Evolutionary conservation across 768 basidiomycete genomes (phyloP), one percentile per base, ranked within the genome.

Genomic region (Lactarius evosmus): DNA sequence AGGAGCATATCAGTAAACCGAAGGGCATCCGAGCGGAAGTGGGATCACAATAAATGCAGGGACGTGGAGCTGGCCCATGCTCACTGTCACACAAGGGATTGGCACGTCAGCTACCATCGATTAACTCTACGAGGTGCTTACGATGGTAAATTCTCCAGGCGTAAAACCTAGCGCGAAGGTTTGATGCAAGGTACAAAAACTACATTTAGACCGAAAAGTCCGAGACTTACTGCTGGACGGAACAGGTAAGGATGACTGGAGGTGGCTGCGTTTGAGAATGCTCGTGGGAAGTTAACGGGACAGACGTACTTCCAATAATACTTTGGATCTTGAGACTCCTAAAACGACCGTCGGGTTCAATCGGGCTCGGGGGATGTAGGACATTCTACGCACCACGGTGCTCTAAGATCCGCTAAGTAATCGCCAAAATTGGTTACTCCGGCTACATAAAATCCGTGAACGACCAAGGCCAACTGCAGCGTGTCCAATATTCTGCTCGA

Each of bases 91-190:
- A 17, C 25, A 52, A 51, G 19, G 44, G 12, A 36, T 61, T 22
- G 16, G 27, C 8, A 44, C 14, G 29, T 17, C 22, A 32, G 25
- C 7, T 19, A 14, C n/a, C 25, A 33, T 38, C 22, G 11, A 61
- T 19, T 16, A 16, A 12, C 11, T 12, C 41, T 19, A 30, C 9
- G 30, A 33, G 27, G 27, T 7, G 17, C 52, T 4, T 34, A 61
- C 60, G 27, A 2, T 27, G 8, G 29, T 61, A 61, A 25, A 61
- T 61, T 44, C 60, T 61, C 60, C 51, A 61, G 30, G 60, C 60
- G 14, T 61, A 61, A 33, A 61, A 61, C 38, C 60, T 61, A 40
- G 14, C 12, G 41, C 5, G 36, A 40, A 11, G 33, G 22, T 40
- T 36, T 4, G 33, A 34, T 16, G 29, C 7, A 34, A 11, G 59